Percentiles rank a stretch among this genome's conserved stretches.
Conservation (phyloP, 257 asterid genomes). For the Ilex aquifolium region DNA sequence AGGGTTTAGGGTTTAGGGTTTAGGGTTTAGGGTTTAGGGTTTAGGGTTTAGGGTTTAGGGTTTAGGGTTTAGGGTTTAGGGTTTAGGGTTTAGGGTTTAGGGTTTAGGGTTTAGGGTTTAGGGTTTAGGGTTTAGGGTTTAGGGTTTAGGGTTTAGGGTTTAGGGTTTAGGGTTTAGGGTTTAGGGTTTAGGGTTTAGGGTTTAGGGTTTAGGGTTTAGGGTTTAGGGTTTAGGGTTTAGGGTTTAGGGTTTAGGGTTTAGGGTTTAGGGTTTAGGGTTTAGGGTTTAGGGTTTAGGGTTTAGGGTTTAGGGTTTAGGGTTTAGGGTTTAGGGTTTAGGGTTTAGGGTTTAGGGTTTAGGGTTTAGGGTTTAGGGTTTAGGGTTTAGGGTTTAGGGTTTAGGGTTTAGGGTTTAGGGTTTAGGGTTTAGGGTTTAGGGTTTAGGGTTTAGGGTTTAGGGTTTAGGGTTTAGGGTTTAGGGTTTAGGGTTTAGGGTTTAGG, state of each 20-base stretch:
- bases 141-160: no score
- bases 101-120: no score
- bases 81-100: no score
- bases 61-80: no score
- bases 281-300: slow-evolving; percentile 13
- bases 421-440: slow-evolving; percentile 21
- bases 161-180: no score
- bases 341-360: slow-evolving; percentile 7
- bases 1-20: no score
- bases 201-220: no score
- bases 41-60: no score
- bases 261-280: slow-evolving; percentile 10
- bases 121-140: no score
- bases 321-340: slow-evolving; percentile 7
- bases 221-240: no score
- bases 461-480: slow-evolving; percentile 6
- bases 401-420: slow-evolving; percentile 19
- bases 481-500: slow-evolving; percentile 14
- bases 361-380: slow-evolving; percentile 9
- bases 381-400: slow-evolving; percentile 10
- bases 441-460: slow-evolving; percentile 20
- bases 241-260: slow-evolving; percentile 13
- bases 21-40: no score
- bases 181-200: no score
- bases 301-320: slow-evolving; percentile 11